Conservation (phyloP, 768 basidiomycete genomes). For the Russula ochroleuca region DNA sequence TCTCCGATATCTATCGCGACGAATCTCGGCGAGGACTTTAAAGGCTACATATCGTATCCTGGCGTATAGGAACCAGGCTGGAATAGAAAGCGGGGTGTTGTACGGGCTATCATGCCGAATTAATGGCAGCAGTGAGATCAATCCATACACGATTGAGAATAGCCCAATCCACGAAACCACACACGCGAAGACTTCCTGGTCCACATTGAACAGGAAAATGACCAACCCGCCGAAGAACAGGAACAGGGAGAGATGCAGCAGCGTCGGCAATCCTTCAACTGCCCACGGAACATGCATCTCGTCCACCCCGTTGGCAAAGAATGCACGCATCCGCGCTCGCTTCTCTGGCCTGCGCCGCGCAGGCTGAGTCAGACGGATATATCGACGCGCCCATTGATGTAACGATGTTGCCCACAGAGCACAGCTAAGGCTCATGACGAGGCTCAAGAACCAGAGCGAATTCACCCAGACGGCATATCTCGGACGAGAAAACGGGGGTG, state of each 20-base stretch:
- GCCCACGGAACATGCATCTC: too few relatives aligned
- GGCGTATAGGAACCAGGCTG: background rate
- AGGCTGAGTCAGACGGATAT: background rate
- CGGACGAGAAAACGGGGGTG: background rate
- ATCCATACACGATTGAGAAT: background rate
- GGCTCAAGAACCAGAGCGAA: too few relatives aligned
- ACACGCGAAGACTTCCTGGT: background rate
- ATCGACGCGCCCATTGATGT: background rate
- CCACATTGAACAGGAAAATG: background rate
- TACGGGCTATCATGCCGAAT: background rate
- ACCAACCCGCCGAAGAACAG: too few relatives aligned
- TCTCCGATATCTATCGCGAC: too few relatives aligned
- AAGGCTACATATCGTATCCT: too few relatives aligned
- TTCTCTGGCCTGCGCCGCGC: background rate
- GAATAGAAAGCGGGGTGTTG: background rate
- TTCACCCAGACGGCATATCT: background rate
- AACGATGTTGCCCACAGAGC: conserved; percentile 3
- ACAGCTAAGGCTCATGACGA: too few relatives aligned
- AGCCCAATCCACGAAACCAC: background rate
- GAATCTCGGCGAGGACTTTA: too few relatives aligned
- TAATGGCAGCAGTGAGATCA: background rate
- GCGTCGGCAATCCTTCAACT: too few relatives aligned
- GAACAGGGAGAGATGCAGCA: too few relatives aligned
- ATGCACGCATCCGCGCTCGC: background rate
- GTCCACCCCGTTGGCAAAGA: too few relatives aligned